Evolutionary conservation across 805 yeast species (phyloP).

Genomic region (Candida hispaniensis): DNA sequence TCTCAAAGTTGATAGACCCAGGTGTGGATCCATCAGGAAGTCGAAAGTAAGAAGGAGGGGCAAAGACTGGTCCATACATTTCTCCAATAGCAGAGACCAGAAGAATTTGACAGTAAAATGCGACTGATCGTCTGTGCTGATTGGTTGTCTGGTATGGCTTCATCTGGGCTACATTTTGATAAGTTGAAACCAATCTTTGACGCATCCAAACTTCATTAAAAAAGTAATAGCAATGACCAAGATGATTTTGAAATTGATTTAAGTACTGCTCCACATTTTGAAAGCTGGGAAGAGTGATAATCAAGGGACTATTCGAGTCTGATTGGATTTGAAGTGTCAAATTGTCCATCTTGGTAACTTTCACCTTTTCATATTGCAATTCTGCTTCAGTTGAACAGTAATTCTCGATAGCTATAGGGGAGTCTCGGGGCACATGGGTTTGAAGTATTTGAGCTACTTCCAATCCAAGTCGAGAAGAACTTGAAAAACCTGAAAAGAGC

Average conservation of each 20-base stretch:
- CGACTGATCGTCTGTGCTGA: conserved; percentile 9
- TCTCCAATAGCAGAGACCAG: conserved; percentile 22
- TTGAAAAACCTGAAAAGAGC: conserved; percentile 3
- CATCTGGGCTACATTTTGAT: conserved; percentile 3
- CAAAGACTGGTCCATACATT: conserved; percentile 20
- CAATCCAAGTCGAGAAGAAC: conserved; percentile 8
- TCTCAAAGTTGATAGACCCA: conserved; percentile 18
- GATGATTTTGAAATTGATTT: conserved; percentile 17
- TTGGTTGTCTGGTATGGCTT: conserved; percentile 5
- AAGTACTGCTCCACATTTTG: conserved; percentile 18
- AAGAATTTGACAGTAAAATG: conserved; percentile 18
- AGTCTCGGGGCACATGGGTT: no score
- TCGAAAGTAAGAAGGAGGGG: no score
- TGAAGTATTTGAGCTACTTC: conserved; percentile 9
- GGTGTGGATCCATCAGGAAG: no score
- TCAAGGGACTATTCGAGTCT: no score
- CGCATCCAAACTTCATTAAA: conserved; percentile 19
- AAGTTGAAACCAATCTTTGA: conserved; percentile 16
- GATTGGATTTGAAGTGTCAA: no score
- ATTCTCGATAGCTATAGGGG: no score
- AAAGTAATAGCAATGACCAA: conserved; percentile 22
- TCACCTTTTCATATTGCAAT: no score
- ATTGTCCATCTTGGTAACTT: no score
- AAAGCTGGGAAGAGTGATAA: conserved; percentile 19
- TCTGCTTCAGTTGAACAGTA: no score